Percentiles rank a stretch among this genome's conserved stretches.
Conservation (phyloP, 1,284 basidiomycete species). For the Ganoderma lingzhi region DNA sequence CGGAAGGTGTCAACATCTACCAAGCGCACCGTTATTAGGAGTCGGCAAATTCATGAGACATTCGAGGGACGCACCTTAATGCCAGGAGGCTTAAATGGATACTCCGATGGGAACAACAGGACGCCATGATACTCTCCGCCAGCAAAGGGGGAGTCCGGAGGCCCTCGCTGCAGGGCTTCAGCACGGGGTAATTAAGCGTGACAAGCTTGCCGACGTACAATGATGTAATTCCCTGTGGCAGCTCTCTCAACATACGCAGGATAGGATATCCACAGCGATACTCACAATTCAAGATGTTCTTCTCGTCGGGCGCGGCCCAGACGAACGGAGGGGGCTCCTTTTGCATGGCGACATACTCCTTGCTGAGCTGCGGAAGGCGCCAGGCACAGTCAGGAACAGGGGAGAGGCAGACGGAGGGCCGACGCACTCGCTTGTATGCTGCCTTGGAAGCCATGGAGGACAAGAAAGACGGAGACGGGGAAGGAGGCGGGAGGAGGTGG, state of each 20-base stretch:
- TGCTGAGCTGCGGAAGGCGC: constrained; percentile 65
- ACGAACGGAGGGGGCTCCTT: constrained; percentile 93
- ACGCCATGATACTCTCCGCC: constrained; percentile 96
- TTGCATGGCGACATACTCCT: constrained; percentile 95
- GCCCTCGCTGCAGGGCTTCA: constrained; percentile 72
- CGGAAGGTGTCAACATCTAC: constrained; percentile 93
- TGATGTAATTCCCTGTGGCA: constrained; percentile 86
- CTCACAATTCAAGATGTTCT: constrained; percentile 91
- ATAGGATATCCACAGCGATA: constrained; percentile 26
- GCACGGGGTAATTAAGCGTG: neutral
- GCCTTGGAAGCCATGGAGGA: constrained; percentile 80
- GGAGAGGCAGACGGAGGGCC: constrained; percentile 13
- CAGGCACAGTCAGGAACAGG: constrained; percentile 12
- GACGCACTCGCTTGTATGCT: constrained; percentile 81
- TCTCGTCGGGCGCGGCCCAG: constrained; percentile 94
- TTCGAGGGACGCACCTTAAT: constrained; percentile 74
- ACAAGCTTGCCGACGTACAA: constrained; percentile 58
- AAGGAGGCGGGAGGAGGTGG: constrained; percentile 22
- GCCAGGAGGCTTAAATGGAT: constrained; percentile 94
- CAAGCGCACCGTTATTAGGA: constrained; percentile 7
- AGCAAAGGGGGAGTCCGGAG: constrained; percentile 91
- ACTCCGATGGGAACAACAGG: constrained; percentile 89
- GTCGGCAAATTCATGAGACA: neutral
- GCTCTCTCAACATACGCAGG: constrained; percentile 17
- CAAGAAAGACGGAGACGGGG: constrained; percentile 10